Conservation (phyloP, 192 early-diverging fungal species). For the Umbelopsis ramanniana region DNA sequence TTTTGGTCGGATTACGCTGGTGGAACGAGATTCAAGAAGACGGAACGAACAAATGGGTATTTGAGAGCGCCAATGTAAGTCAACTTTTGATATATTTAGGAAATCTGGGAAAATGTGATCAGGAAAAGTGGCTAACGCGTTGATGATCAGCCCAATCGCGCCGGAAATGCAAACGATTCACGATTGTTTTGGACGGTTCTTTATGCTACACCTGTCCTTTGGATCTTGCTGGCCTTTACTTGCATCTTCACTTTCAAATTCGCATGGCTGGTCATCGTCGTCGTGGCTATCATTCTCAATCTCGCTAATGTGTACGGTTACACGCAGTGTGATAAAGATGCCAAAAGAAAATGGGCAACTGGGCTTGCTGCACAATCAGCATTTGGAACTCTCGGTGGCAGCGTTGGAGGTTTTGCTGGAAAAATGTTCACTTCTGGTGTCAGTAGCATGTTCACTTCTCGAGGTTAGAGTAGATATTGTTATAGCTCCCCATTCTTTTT, state of each 20-base stretch:
- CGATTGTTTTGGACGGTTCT: constrained; percentile 92
- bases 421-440: constrained; percentile 39
- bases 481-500: too few species aligned
- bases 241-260: constrained; percentile 69
- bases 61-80: constrained; percentile 88
- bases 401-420: constrained; percentile 41
- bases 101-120: not conserved
- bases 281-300: constrained; percentile 85
- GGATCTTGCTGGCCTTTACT: constrained; percentile 82
- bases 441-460: constrained; percentile 30
- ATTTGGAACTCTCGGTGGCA: constrained; percentile 56
- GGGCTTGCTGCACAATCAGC: constrained; percentile 60
- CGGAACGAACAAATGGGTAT: constrained; percentile 94
- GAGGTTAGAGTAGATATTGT: not conserved
- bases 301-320: constrained; percentile 95
- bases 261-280: constrained; percentile 85
- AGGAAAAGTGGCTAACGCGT: not conserved
- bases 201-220: constrained; percentile 83
- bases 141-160: constrained; percentile 59
- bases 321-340: constrained; percentile 94
- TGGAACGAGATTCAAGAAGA: constrained; percentile 99
- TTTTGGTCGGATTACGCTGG: constrained; percentile 97
- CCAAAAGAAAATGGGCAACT: constrained; percentile 73
- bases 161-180: constrained; percentile 86
- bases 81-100: not conserved